Base-by-base conservation (phyloP, 2,329 filamentous ascomycete species). In the Neurospora sp. region DNA sequence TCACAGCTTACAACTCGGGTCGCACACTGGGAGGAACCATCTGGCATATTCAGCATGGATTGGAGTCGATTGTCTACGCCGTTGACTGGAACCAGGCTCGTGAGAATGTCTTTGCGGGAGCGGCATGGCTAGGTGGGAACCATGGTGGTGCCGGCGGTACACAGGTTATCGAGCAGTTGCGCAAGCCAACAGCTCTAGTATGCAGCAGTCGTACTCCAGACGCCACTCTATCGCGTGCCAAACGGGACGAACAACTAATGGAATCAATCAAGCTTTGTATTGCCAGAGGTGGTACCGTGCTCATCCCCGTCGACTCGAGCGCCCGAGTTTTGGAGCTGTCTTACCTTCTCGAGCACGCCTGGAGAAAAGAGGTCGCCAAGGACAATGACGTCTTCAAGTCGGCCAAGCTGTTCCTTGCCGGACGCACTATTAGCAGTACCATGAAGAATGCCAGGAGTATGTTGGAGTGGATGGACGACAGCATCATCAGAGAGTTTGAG, bases 381-480 rank as follows among this genome's bases (percentile, higher is more conserved):
- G 81, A 83, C 9, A 84, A 86, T 33, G 84, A 85, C 28, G 80
- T 81, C 1, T 80, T 90, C 17, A 83, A 83, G 69, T 80, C 82
- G 0, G 82, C 87, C 0, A 88, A 86, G 75, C 83, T 97, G 0
- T 97, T 93, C 77, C 84, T 99, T 62, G 95, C 94, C 0, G 94
- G 93, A 46, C 90, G 90, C 71, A 97, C 93, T 72, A 91, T 93
- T 73, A 90, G 92, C 70, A 94, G 93, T 72, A 97, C 94, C 0
- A 92, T 98, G 85, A 87, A 93, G 68, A 93, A 97, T 74, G 92
- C 95, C 36, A 87, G 94, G 74, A 97, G 95, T 79, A 97, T 99
- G 92, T 84, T 99, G 39, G 96, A 99, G 78, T 99, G 96, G 96
- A 98, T 99, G 94, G 94, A 98, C 77, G 94, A 97, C 77, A 91